These are phyloP conservation scores for Lactarius psammicola DNA, from an alignment of 768 basidiomycete genomes.

Conservation along the genomic window DNA sequence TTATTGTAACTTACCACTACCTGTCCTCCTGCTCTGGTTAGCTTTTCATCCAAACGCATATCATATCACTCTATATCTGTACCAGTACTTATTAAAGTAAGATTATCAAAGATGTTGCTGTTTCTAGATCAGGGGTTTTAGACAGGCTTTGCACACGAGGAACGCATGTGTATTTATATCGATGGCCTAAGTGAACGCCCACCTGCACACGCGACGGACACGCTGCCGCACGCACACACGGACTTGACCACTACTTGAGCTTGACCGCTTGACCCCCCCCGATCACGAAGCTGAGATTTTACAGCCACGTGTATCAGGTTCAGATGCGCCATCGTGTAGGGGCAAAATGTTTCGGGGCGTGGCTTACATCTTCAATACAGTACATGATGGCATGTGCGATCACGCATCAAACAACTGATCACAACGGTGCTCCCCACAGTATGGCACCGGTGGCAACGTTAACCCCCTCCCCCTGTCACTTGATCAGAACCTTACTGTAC, in stretches of 20 bases:
- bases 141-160: neutral
- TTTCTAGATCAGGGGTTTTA: neutral
- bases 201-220: neutral
- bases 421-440: too few species aligned
- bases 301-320: neutral
- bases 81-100: slow-evolving; percentile 11
- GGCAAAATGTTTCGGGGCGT: neutral
- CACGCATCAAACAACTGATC: neutral
- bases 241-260: neutral
- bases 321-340: neutral
- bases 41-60: neutral
- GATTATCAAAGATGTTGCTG: neutral
- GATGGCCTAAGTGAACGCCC: neutral
- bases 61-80: slow-evolving; percentile 1
- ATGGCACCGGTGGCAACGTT: too few species aligned
- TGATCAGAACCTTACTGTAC: too few species aligned
- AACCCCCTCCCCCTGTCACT: too few species aligned
- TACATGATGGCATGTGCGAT: neutral
- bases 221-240: neutral
- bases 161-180: neutral
- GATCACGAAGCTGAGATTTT: neutral
- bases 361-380: too few species aligned
- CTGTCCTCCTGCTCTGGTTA: neutral
- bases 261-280: neutral
- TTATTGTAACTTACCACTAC: slow-evolving; percentile 5